Percentiles rank a stretch among this genome's conserved stretches.
Evolutionary conservation across 495 filamentous ascomycete genomes (phyloP).

Genomic region (Aspergillus bertholletiae): DNA sequence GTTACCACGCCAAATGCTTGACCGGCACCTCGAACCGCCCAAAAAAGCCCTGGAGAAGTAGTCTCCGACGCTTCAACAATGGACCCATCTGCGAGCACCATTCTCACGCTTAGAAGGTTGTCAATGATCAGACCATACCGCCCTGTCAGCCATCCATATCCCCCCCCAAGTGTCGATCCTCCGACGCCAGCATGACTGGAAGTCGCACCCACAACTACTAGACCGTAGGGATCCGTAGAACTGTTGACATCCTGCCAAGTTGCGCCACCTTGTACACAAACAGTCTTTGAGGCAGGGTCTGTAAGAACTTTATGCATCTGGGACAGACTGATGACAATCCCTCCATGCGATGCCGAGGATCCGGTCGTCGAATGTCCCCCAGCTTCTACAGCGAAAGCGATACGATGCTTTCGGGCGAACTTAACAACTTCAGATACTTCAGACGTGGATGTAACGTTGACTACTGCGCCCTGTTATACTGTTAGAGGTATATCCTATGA

Average conservation of each 20-base stretch:
- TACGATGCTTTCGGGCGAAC: conserved; percentile 13
- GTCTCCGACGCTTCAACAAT: conserved; percentile 24
- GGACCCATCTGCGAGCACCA: conserved; percentile 46
- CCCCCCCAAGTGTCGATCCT: conserved; percentile 50
- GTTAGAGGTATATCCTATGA: no score
- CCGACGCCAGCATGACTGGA: conserved; percentile 49
- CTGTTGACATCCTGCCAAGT: conserved; percentile 50
- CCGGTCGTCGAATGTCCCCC: conserved; percentile 15
- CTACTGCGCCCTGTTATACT: conserved; percentile 25
- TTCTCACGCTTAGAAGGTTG: conserved; percentile 37
- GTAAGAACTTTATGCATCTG: conserved; percentile 41
- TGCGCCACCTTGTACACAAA: conserved; percentile 45
- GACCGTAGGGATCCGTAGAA: conserved; percentile 34
- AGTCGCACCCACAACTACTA: conserved; percentile 51
- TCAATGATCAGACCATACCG: conserved; percentile 45
- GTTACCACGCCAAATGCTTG: conserved; percentile 36
- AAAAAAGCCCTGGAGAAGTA: conserved; percentile 37
- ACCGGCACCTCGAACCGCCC: conserved; percentile 41
- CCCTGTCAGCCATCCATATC: conserved; percentile 45
- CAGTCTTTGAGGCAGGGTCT: conserved; percentile 32
- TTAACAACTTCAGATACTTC: conserved; percentile 14
- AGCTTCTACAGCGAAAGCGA: conserved; percentile 17
- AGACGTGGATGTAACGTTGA: conserved; percentile 12
- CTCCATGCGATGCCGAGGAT: conserved; percentile 20
- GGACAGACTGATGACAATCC: conserved; percentile 47